Evolutionary conservation across 306 rosid genomes (phyloP), one percentile per base, ranked within the genome.

Genomic region (Begonia masoniana): DNA sequence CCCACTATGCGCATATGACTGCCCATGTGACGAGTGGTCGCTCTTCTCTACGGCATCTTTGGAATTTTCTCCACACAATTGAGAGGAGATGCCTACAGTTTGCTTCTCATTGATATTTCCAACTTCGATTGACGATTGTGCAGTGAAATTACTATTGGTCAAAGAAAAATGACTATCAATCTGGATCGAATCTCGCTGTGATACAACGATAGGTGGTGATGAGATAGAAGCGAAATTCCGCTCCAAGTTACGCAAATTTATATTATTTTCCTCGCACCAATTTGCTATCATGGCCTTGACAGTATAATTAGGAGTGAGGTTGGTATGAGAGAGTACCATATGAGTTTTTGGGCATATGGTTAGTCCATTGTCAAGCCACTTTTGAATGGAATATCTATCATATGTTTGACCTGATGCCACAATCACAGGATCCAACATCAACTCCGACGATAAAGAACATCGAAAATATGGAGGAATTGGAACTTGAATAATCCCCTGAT

Each of bases 331-430:
- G 68, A 91, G 84, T 58, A 48, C 59, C 57, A 75, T 87, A 57
- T 56, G 92, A 60, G 94, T 85, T 68, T 76, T 91, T 31, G 97
- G 97, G 76, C 97, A 91, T 64, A 77, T 70, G 61, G 62, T 73
- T 51, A 91, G 66, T 24, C 94, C 96, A 52, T 73, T 66, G 71
- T 83, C 92, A 54, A 91, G 81, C 97, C 96, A 91, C 57, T 63
- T 83, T 58, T 85, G 91, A 58, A 91, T 81, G 53, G 96, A 79
- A 15, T 66, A 57, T 64, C 96, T 76, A 63, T 83, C 86, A 14
- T 75, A 91, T 50, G 97, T 91, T 69, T 91, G 97, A 62, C 97
- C 96, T 4, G 96, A 91, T 67, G 97, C 94, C 72, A 91, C 76
- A 26, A 83, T 91, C 50, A 85, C 97, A 26, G 97, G 96, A 74